Percentiles rank a stretch among this genome's conserved stretches.
These are phyloP conservation scores for Cercospora sesami DNA, from an alignment of 2,329 filamentous ascomycete genomes.

Conservation along the genomic window DNA sequence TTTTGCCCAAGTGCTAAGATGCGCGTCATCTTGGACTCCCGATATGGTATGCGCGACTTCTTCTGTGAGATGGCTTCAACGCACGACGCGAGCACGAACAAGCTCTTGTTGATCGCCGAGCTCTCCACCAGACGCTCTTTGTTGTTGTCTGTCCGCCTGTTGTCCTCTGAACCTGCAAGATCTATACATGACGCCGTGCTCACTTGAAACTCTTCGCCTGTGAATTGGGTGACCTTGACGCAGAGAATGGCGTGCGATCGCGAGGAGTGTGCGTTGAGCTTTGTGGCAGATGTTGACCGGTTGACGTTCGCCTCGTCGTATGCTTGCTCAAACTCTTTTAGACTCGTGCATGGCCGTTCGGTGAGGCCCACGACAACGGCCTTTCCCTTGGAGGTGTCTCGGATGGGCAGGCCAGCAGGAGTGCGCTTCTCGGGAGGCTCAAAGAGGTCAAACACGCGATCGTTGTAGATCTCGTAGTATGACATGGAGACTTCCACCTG, in stretches of 20 bases:
- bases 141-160: constrained; percentile 87
- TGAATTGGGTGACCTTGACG: constrained; percentile 80
- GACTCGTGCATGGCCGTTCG: constrained; percentile 74
- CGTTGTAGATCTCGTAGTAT: constrained; percentile 82
- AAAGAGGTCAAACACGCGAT: constrained; percentile 87
- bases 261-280: constrained; percentile 96
- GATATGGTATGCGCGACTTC: constrained; percentile 77
- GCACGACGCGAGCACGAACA: constrained; percentile 92
- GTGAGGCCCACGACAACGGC: constrained; percentile 90
- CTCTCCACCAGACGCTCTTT: constrained; percentile 93
- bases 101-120: constrained; percentile 93
- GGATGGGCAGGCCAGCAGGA: constrained; percentile 77
- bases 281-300: constrained; percentile 86
- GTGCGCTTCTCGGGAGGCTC: constrained; percentile 83
- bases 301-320: constrained; percentile 86
- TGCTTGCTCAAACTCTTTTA: constrained; percentile 86
- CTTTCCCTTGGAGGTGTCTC: constrained; percentile 91
- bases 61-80: constrained; percentile 88
- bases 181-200: constrained; percentile 93
- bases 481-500: constrained; percentile 88
- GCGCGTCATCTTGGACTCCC: constrained; percentile 95
- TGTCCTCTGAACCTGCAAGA: constrained; percentile 92
- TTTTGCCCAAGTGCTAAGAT: constrained; percentile 92
- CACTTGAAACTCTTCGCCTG: constrained; percentile 65
- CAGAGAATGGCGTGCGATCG: constrained; percentile 93